phyloP scores from a whole-genome alignment of 1,284 basidiomycete genomes.

The Ceratobasidium sp. region DNA sequence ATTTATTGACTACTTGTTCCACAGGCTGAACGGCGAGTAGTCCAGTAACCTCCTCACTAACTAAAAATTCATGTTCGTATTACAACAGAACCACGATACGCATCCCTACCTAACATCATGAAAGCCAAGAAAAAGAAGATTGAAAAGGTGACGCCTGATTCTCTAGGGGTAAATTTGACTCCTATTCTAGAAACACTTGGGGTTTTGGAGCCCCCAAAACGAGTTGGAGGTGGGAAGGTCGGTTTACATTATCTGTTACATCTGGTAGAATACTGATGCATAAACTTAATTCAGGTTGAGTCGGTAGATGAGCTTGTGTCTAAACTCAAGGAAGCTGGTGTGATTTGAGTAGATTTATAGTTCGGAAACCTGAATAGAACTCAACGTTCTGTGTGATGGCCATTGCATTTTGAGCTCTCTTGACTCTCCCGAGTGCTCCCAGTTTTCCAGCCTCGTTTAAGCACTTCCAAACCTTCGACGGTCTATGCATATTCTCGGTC shows the following conservation, averaged over 20 bases:
- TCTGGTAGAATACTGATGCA: neutral
- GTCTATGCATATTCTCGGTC: neutral
- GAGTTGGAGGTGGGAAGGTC: constrained; percentile 93
- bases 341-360: constrained; percentile 52
- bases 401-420: too few species aligned
- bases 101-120: constrained; percentile 95
- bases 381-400: too few species aligned
- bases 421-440: too few species aligned
- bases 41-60: neutral
- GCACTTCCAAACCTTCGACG: too few species aligned
- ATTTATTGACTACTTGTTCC: neutral
- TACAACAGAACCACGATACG: constrained; percentile 86
- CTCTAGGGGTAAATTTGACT: constrained; percentile 84
- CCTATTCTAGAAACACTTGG: constrained; percentile 89
- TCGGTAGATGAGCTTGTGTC: constrained; percentile 90
- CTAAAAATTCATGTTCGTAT: neutral
- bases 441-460: too few species aligned
- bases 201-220: constrained; percentile 91
- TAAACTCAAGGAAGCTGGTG: constrained; percentile 91
- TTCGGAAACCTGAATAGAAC: neutral
- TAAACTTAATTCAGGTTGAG: constrained; percentile 63
- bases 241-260: constrained; percentile 43
- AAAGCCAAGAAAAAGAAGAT: constrained; percentile 99
- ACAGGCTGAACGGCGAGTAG: constrained; percentile 64
- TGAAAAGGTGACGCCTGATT: constrained; percentile 82